phyloP scores from a whole-genome alignment of 805 yeast species.

The Lipomyces anomalus region DNA sequence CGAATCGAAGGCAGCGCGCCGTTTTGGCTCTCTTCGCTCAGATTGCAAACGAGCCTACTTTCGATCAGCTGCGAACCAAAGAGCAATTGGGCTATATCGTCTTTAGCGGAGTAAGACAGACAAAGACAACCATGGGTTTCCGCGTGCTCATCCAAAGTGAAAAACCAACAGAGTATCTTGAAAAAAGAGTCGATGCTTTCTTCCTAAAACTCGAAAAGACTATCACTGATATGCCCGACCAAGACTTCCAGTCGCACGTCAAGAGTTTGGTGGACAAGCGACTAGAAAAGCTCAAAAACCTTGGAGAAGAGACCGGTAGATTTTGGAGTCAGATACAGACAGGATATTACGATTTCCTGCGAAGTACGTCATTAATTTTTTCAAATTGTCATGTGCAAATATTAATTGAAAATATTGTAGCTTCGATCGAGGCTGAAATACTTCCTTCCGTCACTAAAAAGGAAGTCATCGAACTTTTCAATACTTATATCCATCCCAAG shows the following conservation, averaged over 20 bases:
- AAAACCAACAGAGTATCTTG: conserved; percentile 64
- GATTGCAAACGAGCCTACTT: conserved; percentile 78
- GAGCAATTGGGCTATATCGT: conserved; percentile 96
- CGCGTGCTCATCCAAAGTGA: conserved; percentile 81
- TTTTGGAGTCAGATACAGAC: conserved; percentile 63
- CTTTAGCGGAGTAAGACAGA: conserved; percentile 62
- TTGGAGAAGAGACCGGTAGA: conserved; percentile 65
- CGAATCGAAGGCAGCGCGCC: conserved; percentile 43
- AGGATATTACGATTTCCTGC: conserved; percentile 72
- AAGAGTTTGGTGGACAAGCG: conserved; percentile 62
- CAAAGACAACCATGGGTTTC: conserved; percentile 68
- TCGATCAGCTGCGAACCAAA: conserved; percentile 81
- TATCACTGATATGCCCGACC: conserved; percentile 49
- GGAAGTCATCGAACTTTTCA: conserved; percentile 54
- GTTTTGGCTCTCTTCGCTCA: conserved; percentile 63
- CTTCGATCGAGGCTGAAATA: conserved; percentile 51
- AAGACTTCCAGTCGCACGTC: conserved; percentile 64
- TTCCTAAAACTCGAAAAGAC: conserved; percentile 43
- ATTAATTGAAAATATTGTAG: too few relatives aligned
- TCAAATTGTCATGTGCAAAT: too few relatives aligned
- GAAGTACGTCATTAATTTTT: conserved; percentile 6
- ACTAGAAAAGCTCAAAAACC: conserved; percentile 66
- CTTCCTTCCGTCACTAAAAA: conserved; percentile 49
- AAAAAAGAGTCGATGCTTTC: conserved; percentile 68
- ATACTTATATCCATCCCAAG: conserved; percentile 39